These are phyloP conservation scores for Trypanosoma avium DNA, from an alignment of 208 protist species.

Conservation along the genomic window DNA sequence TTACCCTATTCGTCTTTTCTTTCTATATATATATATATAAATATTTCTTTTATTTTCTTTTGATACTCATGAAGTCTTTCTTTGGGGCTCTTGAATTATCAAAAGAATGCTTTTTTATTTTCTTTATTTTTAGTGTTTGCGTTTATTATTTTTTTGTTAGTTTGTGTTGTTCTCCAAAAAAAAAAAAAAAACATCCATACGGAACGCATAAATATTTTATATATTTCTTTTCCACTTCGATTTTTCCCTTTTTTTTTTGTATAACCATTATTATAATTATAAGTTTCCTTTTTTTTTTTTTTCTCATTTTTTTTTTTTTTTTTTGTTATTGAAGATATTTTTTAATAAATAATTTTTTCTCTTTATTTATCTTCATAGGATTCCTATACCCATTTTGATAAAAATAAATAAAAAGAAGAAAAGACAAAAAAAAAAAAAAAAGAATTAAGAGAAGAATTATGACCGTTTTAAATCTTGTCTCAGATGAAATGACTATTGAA, in stretches of 20 bases:
- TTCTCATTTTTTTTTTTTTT: not conserved
- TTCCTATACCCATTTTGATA: not conserved
- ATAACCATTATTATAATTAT: not conserved
- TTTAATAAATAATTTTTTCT: not conserved
- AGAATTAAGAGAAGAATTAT: not conserved
- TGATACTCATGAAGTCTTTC: conserved; percentile 6
- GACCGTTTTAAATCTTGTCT: not conserved
- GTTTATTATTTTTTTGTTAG: no score
- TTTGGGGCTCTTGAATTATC: no score
- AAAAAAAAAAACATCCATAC: no score
- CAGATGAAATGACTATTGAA: conserved; percentile 35
- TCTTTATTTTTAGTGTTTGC: no score
- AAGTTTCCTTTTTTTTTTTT: not conserved
- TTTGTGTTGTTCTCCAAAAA: no score
- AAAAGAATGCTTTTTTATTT: no score
- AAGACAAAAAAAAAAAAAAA: not conserved
- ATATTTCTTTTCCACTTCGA: no score
- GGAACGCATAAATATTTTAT: no score
- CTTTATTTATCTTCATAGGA: conserved; percentile 5
- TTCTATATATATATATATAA: no score
- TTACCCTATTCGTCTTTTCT: not conserved
- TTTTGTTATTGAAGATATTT: not conserved
- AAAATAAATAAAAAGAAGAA: not conserved
- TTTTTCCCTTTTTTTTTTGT: not conserved
- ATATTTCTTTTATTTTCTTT: not conserved